Conservation (phyloP, 139 green algal genomes). For the Coccomyxa sp. region DNA sequence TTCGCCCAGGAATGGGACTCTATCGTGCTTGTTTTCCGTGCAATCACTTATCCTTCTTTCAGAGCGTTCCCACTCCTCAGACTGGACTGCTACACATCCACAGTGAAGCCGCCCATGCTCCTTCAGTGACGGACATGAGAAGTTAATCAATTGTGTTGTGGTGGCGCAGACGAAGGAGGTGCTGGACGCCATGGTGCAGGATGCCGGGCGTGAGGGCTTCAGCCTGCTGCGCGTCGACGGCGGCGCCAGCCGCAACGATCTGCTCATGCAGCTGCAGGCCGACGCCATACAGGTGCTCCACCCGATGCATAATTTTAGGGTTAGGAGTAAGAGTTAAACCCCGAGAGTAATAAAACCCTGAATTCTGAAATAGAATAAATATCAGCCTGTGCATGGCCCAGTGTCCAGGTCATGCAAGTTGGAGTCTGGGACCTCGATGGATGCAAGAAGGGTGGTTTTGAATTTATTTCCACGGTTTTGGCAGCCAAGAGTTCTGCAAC, state of each 20-base stretch:
- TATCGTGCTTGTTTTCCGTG: too few relatives aligned
- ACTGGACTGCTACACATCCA: too few relatives aligned
- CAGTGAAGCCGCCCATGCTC: too few relatives aligned
- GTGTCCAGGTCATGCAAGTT: not conserved
- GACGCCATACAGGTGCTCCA: slow-evolving; percentile 50
- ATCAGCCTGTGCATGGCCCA: not conserved
- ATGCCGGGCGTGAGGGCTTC: slow-evolving; percentile 34
- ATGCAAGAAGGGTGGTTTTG: too few relatives aligned
- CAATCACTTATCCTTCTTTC: too few relatives aligned
- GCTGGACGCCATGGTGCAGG: slow-evolving; percentile 77
- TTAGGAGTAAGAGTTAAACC: too few relatives aligned
- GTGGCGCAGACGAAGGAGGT: slow-evolving; percentile 65
- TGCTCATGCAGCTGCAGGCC: slow-evolving; percentile 93
- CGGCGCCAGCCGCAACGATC: slow-evolving; percentile 75
- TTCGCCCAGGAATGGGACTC: too few relatives aligned
- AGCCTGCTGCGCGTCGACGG: slow-evolving; percentile 84
- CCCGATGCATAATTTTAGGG: not conserved
- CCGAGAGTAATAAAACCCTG: not conserved
- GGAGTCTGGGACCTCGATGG: too few relatives aligned
- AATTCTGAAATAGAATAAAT: not conserved
- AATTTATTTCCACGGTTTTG: too few relatives aligned
- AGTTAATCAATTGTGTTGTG: not conserved
- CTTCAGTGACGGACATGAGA: too few relatives aligned
- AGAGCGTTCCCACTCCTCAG: too few relatives aligned
- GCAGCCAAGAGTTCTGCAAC: too few relatives aligned